phyloP scores from a whole-genome alignment of 331 rosid species.

The Pyracantha coccinea region DNA sequence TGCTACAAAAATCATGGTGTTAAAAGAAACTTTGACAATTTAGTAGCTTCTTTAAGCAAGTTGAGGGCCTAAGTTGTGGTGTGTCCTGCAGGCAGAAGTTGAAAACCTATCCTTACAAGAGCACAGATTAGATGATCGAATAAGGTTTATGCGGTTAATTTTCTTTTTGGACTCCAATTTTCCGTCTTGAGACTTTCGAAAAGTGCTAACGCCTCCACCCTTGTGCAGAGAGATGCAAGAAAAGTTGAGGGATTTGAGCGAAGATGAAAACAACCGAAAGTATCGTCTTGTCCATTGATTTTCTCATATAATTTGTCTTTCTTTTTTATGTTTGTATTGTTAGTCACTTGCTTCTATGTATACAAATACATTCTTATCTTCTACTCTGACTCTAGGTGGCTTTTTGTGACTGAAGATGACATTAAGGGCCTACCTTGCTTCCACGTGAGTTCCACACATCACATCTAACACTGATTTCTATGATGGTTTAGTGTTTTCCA shows the following conservation, averaged over 20 bases:
- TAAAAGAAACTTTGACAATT: background rate
- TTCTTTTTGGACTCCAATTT: conserved; percentile 12
- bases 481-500: conserved; percentile 7
- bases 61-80: conserved; percentile 15
- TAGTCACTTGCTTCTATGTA: background rate
- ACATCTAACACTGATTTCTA: conserved; percentile 3
- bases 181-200: conserved; percentile 12
- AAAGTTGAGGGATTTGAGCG: conserved; percentile 70
- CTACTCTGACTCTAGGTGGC: conserved; percentile 42
- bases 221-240: conserved; percentile 82
- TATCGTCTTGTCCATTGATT: conserved; percentile 21
- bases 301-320: conserved; percentile 1
- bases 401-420: conserved; percentile 90
- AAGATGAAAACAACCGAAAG: conserved; percentile 78
- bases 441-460: conserved; percentile 33
- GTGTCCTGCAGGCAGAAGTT: conserved; percentile 77
- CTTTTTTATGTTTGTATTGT: background rate
- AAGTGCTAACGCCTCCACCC: conserved; percentile 18
- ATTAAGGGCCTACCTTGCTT: conserved; percentile 81
- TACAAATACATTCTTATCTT: background rate
- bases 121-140: conserved; percentile 67
- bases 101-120: conserved; percentile 71
- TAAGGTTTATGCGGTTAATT: conserved; percentile 48
- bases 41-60: background rate
- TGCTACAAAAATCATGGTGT: background rate